Percentiles rank a stretch among this genome's conserved stretches.
Evolutionary conservation across 768 basidiomycete genomes (phyloP).

Genomic region (Wakefieldia striispora): DNA sequence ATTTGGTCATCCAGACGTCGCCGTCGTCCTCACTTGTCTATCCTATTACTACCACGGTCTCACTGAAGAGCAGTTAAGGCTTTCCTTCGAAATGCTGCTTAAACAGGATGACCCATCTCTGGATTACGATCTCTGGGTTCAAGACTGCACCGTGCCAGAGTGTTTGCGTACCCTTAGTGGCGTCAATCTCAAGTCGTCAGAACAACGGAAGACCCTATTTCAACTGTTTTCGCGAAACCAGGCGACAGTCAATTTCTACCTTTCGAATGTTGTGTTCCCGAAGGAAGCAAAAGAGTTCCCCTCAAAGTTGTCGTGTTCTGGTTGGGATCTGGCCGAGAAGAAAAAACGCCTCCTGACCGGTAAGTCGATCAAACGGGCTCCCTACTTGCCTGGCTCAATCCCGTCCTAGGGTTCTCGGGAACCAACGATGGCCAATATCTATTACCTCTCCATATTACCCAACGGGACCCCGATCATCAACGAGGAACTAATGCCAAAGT

Average conservation of each 20-base stretch:
- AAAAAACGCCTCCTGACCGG: constrained; percentile 13
- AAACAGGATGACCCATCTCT: constrained; percentile 31
- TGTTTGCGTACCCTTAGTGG: constrained; percentile 13
- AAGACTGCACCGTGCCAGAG: constrained; percentile 18
- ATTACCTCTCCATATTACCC: constrained; percentile 34
- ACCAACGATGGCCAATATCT: constrained; percentile 41
- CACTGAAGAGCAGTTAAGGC: constrained; percentile 24
- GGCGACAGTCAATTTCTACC: constrained; percentile 36
- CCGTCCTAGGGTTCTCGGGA: constrained; percentile 35
- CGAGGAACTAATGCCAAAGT: constrained; percentile 46
- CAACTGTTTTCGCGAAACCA: constrained; percentile 29
- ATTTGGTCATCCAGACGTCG: constrained; percentile 38
- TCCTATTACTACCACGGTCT: constrained; percentile 39
- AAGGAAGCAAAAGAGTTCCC: constrained; percentile 37
- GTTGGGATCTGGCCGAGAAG: constrained; percentile 38
- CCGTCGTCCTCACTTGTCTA: constrained; percentile 35
- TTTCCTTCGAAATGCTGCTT: constrained; percentile 28
- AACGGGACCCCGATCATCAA: constrained; percentile 28
- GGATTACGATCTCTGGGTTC: constrained; percentile 35
- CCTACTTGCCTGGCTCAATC: not conserved
- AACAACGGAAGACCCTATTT: constrained; percentile 26
- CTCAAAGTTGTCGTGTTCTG: constrained; percentile 32
- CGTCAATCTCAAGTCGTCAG: constrained; percentile 30
- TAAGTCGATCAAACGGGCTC: not conserved
- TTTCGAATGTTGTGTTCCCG: constrained; percentile 38